Evolutionary conservation across 2,329 filamentous ascomycete species (phyloP).

Genomic region (Fusarium buxicola): DNA sequence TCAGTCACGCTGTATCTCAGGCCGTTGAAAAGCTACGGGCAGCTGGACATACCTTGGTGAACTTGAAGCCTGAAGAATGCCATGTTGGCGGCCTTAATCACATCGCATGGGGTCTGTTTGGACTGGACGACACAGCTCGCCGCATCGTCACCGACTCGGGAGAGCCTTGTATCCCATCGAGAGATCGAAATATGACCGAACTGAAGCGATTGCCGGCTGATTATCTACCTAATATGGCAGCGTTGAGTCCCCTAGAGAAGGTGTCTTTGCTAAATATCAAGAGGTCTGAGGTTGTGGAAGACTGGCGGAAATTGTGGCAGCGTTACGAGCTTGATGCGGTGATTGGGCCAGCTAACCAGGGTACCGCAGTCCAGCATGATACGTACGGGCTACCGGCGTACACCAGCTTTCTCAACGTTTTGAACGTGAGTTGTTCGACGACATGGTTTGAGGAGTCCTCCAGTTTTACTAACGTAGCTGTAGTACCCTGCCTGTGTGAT

Average conservation of each 20-base stretch:
- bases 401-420: conserved; percentile 62
- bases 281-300: conserved; percentile 48
- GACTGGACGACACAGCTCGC: background rate
- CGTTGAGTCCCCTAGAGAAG: conserved; percentile 49
- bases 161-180: conserved; percentile 19
- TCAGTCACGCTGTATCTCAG: conserved; percentile 8
- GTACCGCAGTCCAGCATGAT: conserved; percentile 64
- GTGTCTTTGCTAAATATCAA: conserved; percentile 37
- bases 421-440: conserved; percentile 57
- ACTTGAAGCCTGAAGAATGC: conserved; percentile 6
- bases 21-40: conserved; percentile 1
- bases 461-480: background rate
- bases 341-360: conserved; percentile 60
- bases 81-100: conserved; percentile 14
- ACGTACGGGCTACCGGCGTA: conserved; percentile 59
- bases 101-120: conserved; percentile 13
- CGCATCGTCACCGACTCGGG: background rate
- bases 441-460: background rate
- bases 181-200: background rate
- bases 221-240: background rate
- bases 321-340: conserved; percentile 61
- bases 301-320: conserved; percentile 56
- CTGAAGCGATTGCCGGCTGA: background rate
- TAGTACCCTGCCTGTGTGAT: conserved; percentile 64
- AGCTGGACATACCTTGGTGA: conserved; percentile 13